Evolutionary conservation across 164 flowering plant genomes (phyloP), one percentile per base, ranked within the genome.

Genomic region (Hamamelis virginiana): DNA sequence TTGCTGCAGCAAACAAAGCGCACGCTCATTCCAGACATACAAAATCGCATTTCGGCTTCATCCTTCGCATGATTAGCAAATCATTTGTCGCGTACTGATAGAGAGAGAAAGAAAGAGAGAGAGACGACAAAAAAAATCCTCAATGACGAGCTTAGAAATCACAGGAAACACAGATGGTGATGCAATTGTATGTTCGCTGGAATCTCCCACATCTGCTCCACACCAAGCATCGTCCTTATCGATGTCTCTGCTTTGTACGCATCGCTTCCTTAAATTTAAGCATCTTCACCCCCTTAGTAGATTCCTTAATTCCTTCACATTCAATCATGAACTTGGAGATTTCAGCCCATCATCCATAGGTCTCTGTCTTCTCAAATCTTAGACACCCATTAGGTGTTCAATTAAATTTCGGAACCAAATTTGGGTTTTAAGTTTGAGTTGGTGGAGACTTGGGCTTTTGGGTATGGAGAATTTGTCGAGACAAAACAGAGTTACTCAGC

Each of bases 391-490:
- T 15, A 23, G 15, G 11, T 50, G 62, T 57, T 58, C 18, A 22
- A 48, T 3, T 47, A 16, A 12, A 10, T 66, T 50, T n/a, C n/a
- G 22, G 27, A 47, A 11, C 8, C 41, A 33, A 6, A 33, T 6
- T 33, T 2, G 41, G 41, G 23, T 21, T 59, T 21, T 64, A 22
- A 22, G 51, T 45, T 61, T 38, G 41, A 47, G n/a, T 64, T 15
- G 23, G 4, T 13, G 67, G n/a, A 38, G 4, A 12, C 12, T 3
- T 64, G 57, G 26, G 10, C 15, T 33, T 26, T 28, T 63, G 62
- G 75, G 53, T 0, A 83, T 83, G 86, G 85, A 80, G 74, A 72
- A 10, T 23, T 47, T 76, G 6, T 50, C 76, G 1, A 72, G 80
- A 61, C 19, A 75, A 19, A 56, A 41, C 62, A 77, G 81, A 70